Conservation (phyloP, 176 grass and related monocot genomes). For the Puccinellia tenuiflora region DNA sequence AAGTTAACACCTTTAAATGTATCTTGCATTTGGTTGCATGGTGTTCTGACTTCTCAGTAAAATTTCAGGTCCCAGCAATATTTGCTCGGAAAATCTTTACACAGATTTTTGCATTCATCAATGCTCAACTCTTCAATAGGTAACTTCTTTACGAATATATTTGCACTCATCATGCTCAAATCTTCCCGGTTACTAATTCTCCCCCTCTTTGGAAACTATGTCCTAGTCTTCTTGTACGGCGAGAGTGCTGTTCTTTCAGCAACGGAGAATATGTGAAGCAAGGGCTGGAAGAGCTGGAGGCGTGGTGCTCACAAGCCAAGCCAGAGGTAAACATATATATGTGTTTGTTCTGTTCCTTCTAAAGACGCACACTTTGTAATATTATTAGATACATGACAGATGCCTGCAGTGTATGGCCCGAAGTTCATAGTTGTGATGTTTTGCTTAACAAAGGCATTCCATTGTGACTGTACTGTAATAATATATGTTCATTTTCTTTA, state of each 20-base stretch:
- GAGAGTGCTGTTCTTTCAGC: conserved; percentile 97
- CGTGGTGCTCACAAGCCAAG: conserved; percentile 68
- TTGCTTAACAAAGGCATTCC: neutral
- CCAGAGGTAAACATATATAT: conserved; percentile 50
- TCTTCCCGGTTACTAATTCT: neutral
- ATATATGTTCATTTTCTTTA: neutral
- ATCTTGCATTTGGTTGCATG: conserved; percentile 8
- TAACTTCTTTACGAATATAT: neutral
- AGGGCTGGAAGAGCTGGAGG: conserved; percentile 71
- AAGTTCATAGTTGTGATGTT: neutral
- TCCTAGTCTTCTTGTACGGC: conserved; percentile 66
- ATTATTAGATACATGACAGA: neutral
- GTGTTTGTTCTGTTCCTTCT: neutral
- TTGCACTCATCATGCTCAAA: too few species aligned
- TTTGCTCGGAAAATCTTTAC: conserved; percentile 66
- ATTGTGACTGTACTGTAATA: neutral
- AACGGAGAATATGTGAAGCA: conserved; percentile 96
- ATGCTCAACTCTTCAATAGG: conserved; percentile 96
- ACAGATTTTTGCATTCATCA: conserved; percentile 80
- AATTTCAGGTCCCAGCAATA: conserved; percentile 68
- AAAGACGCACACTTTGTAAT: neutral
- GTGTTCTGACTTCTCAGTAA: conserved; percentile 19
- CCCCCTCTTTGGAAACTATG: conserved; percentile 3
- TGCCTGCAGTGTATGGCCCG: too few species aligned
- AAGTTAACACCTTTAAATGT: conserved; percentile 22